Conservation (phyloP, 202 grass and related monocot species). For the Digitaria exilis region DNA sequence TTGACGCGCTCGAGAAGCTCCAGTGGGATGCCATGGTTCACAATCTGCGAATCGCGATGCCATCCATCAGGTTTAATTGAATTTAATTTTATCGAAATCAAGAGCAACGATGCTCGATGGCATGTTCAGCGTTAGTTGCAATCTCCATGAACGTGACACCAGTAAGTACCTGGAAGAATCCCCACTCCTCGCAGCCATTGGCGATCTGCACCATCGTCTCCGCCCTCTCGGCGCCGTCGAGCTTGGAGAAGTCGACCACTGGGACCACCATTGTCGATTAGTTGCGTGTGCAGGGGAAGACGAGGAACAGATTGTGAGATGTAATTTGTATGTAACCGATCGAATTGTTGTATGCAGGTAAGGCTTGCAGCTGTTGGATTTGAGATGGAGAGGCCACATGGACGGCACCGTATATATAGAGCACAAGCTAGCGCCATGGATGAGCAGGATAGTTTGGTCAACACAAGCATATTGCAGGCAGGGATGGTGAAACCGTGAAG, state of each 20-base stretch:
- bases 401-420: conserved; percentile 38
- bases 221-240: conserved; percentile 54
- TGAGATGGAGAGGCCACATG: conserved; percentile 24
- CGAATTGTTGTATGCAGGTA: background rate
- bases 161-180: conserved; percentile 83
- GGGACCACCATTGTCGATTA: conserved; percentile 64
- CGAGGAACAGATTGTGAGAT: background rate
- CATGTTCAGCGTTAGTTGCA: background rate
- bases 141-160: background rate
- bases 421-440: background rate
- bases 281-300: background rate
- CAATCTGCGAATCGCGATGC: conserved; percentile 48
- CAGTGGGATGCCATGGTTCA: conserved; percentile 78
- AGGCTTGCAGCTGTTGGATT: conserved; percentile 24
- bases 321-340: background rate
- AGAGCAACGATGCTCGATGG: too few relatives aligned
- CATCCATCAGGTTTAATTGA: background rate
- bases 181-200: conserved; percentile 77
- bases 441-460: conserved; percentile 23
- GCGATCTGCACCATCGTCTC: conserved; percentile 62
- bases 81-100: too few relatives aligned
- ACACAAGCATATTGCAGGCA: background rate
- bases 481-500: background rate
- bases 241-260: conserved; percentile 84
- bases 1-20: conserved; percentile 82